Evolutionary conservation across 1,139 yeast species (phyloP), one percentile per base, ranked within the genome.

Genomic region (Suzukiozyma palmioleophila): DNA sequence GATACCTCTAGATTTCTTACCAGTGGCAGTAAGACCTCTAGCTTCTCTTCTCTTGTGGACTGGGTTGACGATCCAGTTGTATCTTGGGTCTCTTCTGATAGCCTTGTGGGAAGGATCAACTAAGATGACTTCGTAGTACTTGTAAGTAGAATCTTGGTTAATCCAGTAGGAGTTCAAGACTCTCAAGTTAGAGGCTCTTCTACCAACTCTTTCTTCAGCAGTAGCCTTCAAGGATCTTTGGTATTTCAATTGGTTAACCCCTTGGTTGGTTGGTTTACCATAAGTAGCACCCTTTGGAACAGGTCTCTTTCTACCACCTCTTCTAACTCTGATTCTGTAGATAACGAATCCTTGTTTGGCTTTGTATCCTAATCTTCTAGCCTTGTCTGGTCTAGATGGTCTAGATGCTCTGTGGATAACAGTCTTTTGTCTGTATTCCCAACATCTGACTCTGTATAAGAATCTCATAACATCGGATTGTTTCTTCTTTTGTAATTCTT

Each of bases 261-360:
- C 98, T 81, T 88, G 96, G 95, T 92, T 92, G 81, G 98, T 92
- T 84, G 98, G 98, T 86, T 92, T 92, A 87, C 98, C 98, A 84
- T 90, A 90, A 71, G 97, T 92, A 65, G 97, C 97, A 86, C 98
- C 98, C 92, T 92, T 92, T 79, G 95, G 90, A 66, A 85, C 97
- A 65, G 97, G 97, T 81, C 96, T 88, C 96, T 92, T 92, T 84
- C 98, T 90, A 81, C 94, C 92, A 81, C 98, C 98, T 80, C 98
- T 88, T 82, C 97, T 89, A 64, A 92, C 98, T 79, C 98, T 89
- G 73, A 90, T 77, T 77, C 98, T 86, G 96, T 77, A 92, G 81
- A 92, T 81, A 57, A 87, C 97, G 71, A 87, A 92, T 62, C 98
- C 98, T 81, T 92, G 98, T 85, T 92, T 92, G 77, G 98, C 98